A percentile compares a stretch with the other conserved stretches of the same genome.
These are phyloP conservation scores for Ceratocystis huliohia DNA, from an alignment of 2,329 filamentous ascomycete genomes.

Conservation along the genomic window DNA sequence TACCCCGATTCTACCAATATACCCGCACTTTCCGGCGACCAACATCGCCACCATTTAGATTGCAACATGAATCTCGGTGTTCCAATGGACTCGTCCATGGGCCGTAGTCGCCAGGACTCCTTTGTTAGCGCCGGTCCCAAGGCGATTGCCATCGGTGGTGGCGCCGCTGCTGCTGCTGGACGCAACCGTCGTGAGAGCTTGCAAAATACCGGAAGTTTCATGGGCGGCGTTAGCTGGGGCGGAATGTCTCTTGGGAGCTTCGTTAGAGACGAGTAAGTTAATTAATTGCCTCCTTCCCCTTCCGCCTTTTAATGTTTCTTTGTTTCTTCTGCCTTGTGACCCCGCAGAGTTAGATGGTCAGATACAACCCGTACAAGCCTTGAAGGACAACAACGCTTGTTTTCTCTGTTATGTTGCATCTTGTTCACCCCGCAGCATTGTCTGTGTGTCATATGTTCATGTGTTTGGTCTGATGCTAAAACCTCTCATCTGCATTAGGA, in stretches of 20 bases:
- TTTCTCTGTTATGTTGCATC: conserved; percentile 3
- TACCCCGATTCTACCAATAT: neutral
- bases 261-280: conserved; percentile 88
- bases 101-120: conserved; percentile 49
- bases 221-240: conserved; percentile 91
- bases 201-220: conserved; percentile 43
- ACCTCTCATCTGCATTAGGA: conserved; percentile 39
- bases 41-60: conserved; percentile 25
- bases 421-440: neutral
- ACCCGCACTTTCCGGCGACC: neutral
- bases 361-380: neutral
- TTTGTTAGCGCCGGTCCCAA: conserved; percentile 53
- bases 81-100: conserved; percentile 43
- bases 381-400: conserved; percentile 1
- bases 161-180: conserved; percentile 46
- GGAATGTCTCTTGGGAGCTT: conserved; percentile 93
- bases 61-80: conserved; percentile 48
- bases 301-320: conserved; percentile 4
- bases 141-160: conserved; percentile 54
- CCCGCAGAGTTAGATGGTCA: neutral
- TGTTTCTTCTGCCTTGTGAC: neutral
- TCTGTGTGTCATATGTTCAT: conserved; percentile 6
- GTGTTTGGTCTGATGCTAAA: conserved; percentile 22
- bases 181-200: conserved; percentile 49
- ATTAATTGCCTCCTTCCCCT: conserved; percentile 9